phyloP scores from a whole-genome alignment of 129 eudicot genomes.

The Saposhnikovia divaricata region DNA sequence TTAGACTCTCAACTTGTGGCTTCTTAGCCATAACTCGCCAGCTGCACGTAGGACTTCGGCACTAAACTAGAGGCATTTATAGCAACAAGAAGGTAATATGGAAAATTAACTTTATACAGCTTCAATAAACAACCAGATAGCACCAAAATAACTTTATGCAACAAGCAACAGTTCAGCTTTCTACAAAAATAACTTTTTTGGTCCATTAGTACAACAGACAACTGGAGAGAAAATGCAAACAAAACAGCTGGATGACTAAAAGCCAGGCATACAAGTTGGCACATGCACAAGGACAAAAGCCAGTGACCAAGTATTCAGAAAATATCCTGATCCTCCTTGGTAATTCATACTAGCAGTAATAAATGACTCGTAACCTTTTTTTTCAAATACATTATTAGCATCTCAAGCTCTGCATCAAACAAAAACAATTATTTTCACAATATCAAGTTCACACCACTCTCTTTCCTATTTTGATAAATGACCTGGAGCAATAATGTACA shows the following conservation, averaged over 20 bases:
- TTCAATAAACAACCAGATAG: background rate
- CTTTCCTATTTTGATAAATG: no score
- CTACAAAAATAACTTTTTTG: background rate
- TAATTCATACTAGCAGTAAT: background rate
- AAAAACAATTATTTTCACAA: no score
- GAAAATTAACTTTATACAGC: background rate
- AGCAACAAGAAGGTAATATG: background rate
- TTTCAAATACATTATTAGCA: no score
- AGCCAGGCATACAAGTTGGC: background rate
- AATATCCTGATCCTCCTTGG: background rate
- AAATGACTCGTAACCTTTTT: background rate
- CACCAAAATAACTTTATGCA: background rate
- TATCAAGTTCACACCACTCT: no score
- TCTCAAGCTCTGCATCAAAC: no score
- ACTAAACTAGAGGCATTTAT: background rate
- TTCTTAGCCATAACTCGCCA: background rate
- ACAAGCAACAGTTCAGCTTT: background rate
- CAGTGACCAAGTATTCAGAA: background rate
- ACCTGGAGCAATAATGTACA: no score
- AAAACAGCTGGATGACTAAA: background rate
- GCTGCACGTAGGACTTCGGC: background rate
- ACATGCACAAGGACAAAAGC: background rate
- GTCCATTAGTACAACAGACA: background rate
- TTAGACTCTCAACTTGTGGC: background rate
- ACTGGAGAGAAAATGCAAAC: background rate